Evolutionary conservation across 139 green algal species (phyloP).

Genomic region (Trebouxia sp.): DNA sequence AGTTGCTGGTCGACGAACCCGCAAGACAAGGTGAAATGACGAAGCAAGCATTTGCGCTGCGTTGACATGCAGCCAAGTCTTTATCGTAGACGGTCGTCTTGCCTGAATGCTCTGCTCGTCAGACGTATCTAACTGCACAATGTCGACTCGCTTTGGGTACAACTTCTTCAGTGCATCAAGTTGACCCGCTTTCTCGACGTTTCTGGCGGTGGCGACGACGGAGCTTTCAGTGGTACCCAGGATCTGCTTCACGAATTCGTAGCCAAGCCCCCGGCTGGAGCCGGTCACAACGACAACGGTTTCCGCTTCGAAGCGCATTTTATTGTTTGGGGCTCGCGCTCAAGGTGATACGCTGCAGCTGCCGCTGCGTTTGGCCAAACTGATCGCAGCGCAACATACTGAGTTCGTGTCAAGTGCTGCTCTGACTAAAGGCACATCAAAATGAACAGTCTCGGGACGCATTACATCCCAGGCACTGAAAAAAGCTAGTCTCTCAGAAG

Average conservation of each 20-base stretch:
- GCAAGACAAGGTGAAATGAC: background rate
- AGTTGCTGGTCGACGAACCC: background rate
- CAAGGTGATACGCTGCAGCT: too few species aligned
- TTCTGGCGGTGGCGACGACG: background rate
- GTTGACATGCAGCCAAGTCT: background rate
- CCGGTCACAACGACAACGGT: constrained; percentile 7
- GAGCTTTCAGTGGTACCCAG: background rate
- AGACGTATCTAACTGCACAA: background rate
- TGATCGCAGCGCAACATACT: too few species aligned
- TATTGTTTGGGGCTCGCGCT: too few species aligned
- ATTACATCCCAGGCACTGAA: too few species aligned
- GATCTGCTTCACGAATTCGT: constrained; percentile 6
- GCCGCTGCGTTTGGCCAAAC: too few species aligned
- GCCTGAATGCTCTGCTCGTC: background rate
- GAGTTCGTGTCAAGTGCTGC: too few species aligned
- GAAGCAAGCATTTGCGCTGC: background rate
- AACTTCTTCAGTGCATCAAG: background rate
- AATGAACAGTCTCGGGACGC: too few species aligned
- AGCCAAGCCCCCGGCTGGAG: background rate
- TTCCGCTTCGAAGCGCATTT: background rate
- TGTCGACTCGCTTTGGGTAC: background rate
- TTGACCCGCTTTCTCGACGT: background rate
- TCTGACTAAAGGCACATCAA: too few species aligned
- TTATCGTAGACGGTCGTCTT: background rate
- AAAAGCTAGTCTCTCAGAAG: too few species aligned